Base-by-base conservation (phyloP, 208 protist species). In the Acanthamoeba triangularis region DNA sequence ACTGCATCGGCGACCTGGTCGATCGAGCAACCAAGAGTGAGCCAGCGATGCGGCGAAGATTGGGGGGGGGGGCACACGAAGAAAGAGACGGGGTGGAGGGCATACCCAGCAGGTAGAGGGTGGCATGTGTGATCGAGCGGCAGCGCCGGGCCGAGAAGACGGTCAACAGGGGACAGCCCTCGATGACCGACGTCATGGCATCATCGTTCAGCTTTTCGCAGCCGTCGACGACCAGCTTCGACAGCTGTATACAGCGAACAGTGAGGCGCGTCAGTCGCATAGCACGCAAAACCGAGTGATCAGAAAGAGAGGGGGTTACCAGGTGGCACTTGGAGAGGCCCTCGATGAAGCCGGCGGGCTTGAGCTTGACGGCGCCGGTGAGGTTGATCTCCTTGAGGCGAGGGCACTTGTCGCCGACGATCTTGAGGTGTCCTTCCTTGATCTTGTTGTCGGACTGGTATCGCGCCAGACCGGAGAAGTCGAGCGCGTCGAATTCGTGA, bases 311-410 rank as follows among this genome's bases (percentile, higher is more conserved):
- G 18, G 59, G 18, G 23, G 59, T 16, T 5, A 54, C 74, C 44
- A 13, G 44, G 28, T 88, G 80, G 49, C 80, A 88, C 8, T 88
- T 88, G 52, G 47, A 3, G 4, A 88, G 49, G 5, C 47, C 49
- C 0, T 54, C 20, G 28, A 7, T 41, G 52, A 88, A 63, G 28
- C 80, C 80, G 7, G 49, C 5, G 16, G 35, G 25, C 11, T 33
- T 61, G 52, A 88, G 80, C 80, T 63, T 88, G 28, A 54, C 80
- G 18, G 80, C 80, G 13, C 23, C 18, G 52, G 49, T n/a, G 49
- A 88, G 44, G 49, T 88, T 88, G 49, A 88, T 33, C 52, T 88
- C 80, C 18, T 37, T 28, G 49, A 88, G 80, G 30, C 80, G 80
- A 18, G 52, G 44, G 80, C 80, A 88, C 49, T 88, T 88, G 6